Conservation (phyloP, 257 asterid species). For the Jacaranda copaia region DNA sequence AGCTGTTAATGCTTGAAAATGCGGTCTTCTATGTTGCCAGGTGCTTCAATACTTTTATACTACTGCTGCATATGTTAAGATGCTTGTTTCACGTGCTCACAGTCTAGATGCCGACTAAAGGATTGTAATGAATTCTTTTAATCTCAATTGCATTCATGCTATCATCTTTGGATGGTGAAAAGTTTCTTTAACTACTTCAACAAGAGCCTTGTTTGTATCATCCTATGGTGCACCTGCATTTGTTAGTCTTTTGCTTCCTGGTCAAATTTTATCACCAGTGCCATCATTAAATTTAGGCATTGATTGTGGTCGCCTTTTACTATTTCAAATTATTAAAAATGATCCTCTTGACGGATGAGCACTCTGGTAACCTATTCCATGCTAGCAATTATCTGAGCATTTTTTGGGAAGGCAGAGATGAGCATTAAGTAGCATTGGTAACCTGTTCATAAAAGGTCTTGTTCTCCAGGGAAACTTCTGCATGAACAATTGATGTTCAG, state of each 20-base stretch:
- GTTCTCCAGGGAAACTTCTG: no score
- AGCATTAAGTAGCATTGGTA: no score
- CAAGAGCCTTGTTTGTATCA: not conserved
- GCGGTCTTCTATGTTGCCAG: slow-evolving; percentile 99
- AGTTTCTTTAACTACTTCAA: not conserved
- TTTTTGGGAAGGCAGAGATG: slow-evolving; percentile 8
- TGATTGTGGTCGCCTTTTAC: slow-evolving; percentile 9
- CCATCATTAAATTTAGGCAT: slow-evolving; percentile 1
- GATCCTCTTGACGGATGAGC: slow-evolving; percentile 7
- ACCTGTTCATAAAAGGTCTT: no score
- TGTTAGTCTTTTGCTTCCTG: slow-evolving; percentile 1
- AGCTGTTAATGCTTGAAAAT: slow-evolving; percentile 95
- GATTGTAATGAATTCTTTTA: not conserved
- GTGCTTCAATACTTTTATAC: slow-evolving; percentile 43
- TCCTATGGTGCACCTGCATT: not conserved
- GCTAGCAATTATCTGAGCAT: slow-evolving; percentile 13
- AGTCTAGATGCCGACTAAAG: slow-evolving; percentile 1
- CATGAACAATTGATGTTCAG: not conserved
- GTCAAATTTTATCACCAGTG: not conserved
- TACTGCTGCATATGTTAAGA: not conserved
- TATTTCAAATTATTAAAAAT: not conserved
- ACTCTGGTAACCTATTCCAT: not conserved
- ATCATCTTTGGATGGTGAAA: not conserved
- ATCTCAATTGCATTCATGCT: no score
- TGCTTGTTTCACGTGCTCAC: not conserved